These are phyloP conservation scores for Coemansia sp. DNA, from an alignment of 192 early-diverging fungal genomes.

Conservation along the genomic window DNA sequence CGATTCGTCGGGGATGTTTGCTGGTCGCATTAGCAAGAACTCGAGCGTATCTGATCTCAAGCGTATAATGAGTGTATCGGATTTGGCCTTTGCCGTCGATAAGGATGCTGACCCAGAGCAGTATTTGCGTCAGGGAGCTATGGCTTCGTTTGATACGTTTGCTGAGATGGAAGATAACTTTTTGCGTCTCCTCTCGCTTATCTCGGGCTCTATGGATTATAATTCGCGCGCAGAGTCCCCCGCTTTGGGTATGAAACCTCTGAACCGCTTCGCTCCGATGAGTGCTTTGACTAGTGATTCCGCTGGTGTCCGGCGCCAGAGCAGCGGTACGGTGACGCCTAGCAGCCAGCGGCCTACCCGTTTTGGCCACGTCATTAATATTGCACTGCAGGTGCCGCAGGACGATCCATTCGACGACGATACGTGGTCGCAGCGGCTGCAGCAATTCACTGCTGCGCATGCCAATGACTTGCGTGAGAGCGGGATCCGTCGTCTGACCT, in stretches of 20 bases:
- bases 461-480: conserved; percentile 68
- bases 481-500: conserved; percentile 86
- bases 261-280: conserved; percentile 43
- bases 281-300: conserved; percentile 36
- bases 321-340: conserved; percentile 25
- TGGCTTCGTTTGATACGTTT: conserved; percentile 74
- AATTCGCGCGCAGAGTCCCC: conserved; percentile 53
- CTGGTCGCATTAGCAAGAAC: conserved; percentile 30
- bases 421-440: conserved; percentile 66
- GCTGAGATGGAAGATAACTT: conserved; percentile 73
- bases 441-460: conserved; percentile 64
- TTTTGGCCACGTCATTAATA: conserved; percentile 82
- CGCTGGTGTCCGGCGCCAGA: conserved; percentile 16
- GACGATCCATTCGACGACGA: conserved; percentile 70
- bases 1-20: conserved; percentile 57
- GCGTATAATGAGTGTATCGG: conserved; percentile 78
- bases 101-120: conserved; percentile 65
- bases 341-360: conserved; percentile 22
- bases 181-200: conserved; percentile 62
- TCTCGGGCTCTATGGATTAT: conserved; percentile 49
- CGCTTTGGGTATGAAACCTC: conserved; percentile 39
- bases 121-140: conserved; percentile 82
- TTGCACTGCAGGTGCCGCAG: conserved; percentile 72
- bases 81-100: conserved; percentile 77
- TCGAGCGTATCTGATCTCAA: conserved; percentile 57